Evolutionary conservation across 116 monocot genomes (phyloP).

Genomic region (Cymodocea nodosa): DNA sequence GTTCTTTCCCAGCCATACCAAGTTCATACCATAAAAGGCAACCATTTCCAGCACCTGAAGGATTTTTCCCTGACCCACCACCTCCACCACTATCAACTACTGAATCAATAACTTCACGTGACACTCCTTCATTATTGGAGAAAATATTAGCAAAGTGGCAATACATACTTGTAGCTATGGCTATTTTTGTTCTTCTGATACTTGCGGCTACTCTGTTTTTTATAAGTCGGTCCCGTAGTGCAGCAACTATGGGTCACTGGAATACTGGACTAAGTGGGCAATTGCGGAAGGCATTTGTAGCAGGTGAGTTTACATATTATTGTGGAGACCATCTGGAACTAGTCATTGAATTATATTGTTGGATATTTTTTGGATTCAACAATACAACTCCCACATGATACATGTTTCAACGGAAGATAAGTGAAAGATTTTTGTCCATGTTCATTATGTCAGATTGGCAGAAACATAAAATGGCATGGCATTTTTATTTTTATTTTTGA

Average conservation of each 20-base stretch:
- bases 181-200: constrained; percentile 18
- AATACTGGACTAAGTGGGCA: constrained; percentile 76
- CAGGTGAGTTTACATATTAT: constrained; percentile 26
- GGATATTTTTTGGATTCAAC: no score
- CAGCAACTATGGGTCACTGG: constrained; percentile 39
- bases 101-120: neutral
- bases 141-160: constrained; percentile 15
- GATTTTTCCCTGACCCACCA: neutral
- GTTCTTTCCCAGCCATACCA: constrained; percentile 44
- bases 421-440: no score
- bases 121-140: neutral
- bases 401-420: no score
- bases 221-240: constrained; percentile 17
- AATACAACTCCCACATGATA: neutral
- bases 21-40: neutral
- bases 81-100: neutral
- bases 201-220: constrained; percentile 19
- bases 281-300: constrained; percentile 68
- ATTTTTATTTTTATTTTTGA: neutral
- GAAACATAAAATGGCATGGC: no score
- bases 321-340: no score
- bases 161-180: constrained; percentile 34
- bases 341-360: no score
- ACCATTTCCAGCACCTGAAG: constrained; percentile 3
- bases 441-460: no score